Conservation (phyloP, 2,329 filamentous ascomycete species). For the Alternaria gaisen region DNA sequence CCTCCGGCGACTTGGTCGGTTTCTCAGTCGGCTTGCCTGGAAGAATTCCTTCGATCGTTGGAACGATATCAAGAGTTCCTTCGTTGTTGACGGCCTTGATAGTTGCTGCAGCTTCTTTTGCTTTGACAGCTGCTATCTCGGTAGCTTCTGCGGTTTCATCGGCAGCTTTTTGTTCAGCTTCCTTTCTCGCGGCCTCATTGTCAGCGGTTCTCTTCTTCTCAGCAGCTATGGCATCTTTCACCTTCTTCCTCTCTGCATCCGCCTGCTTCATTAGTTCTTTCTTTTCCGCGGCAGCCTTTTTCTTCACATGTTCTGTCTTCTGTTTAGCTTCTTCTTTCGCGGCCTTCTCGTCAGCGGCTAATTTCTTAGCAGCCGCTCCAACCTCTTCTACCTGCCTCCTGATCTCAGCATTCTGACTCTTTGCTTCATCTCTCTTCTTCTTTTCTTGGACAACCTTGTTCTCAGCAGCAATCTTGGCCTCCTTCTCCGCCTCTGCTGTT, state of each 20-base stretch:
- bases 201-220: not conserved
- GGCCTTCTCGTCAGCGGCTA: not conserved
- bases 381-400: not conserved
- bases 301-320: not conserved
- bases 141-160: not conserved
- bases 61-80: not conserved
- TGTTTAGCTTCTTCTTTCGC: not conserved
- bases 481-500: not conserved
- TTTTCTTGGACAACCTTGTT: not conserved
- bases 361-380: not conserved
- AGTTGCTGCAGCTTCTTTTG: not conserved
- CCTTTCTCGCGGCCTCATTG: not conserved
- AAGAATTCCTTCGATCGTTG: not conserved
- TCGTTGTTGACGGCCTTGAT: not conserved
- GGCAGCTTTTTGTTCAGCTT: not conserved
- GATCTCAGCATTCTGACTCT: not conserved
- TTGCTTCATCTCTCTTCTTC: not conserved
- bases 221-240: not conserved
- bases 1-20: not conserved
- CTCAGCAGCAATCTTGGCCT: not conserved
- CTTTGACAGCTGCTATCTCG: not conserved
- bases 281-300: not conserved
- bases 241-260: not conserved
- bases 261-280: not conserved
- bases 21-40: not conserved